Base-by-base conservation (phyloP, 495 filamentous ascomycete species). In the Massariosphaeria phaeospora region DNA sequence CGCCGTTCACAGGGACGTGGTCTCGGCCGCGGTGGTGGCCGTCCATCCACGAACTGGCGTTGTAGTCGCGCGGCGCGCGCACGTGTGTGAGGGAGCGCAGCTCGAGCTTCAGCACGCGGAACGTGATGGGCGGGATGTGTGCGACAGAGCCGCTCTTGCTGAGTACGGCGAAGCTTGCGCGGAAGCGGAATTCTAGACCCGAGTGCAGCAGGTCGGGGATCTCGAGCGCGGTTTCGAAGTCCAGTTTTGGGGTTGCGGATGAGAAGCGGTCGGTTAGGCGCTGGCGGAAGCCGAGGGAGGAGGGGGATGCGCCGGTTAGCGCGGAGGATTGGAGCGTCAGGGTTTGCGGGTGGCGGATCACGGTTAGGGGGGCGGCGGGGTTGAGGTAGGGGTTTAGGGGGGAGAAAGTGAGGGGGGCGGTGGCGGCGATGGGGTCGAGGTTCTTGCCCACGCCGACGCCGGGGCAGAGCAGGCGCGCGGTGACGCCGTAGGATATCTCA, bases 31-130 rank as follows among this genome's bases (percentile, higher is more conserved):
- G 27, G 42, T 25, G 34, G 18, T 5, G 29, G 3, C 49, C 56
- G 3, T 30, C 33, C 56, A 51, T 46, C 2, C 18, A 53, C 23
- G 52, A 48, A n/a, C n/a, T 17, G 3, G 56, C 56, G 6, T 25
- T 13, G 46, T 47, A 48, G 34, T 62, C 58, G 5, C 58, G 52
- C 1, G 52, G 47, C 9, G 58, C 58, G 29, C 58, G 58, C n/a
- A 47, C 47, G 20, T 52, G 46, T 12, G 52, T 52, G 29, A 62
- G 57, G 31, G 46, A 52, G 4, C 52, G 12, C 30, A 62, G 27
- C 33, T 62, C 50, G 3, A 62, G 20, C 29, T 52, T 49, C 25
- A 52, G 8, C 7, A 62, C 39, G 15, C 25, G 38, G 24, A 62
- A 57, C 2, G 25, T 29, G 3, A 62, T 27, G 2, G 30, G 3